Percentiles rank a stretch among this genome's conserved stretches.
These are phyloP conservation scores for Achaetomiella virescens DNA, from an alignment of 495 filamentous ascomycete species.

Conservation along the genomic window DNA sequence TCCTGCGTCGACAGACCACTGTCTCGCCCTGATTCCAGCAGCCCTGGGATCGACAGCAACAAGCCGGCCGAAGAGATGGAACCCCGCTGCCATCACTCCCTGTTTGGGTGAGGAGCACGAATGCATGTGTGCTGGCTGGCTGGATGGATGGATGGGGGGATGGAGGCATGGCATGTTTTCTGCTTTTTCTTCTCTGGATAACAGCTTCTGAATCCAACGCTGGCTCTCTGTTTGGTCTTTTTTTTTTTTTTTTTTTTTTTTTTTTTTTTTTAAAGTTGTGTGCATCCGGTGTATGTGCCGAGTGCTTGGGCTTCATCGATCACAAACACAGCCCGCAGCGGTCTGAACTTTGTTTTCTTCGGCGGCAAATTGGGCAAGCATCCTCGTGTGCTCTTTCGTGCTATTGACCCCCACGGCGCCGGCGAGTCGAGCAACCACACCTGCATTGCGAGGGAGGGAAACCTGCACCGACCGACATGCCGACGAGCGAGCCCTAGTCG, in stretches of 20 bases:
- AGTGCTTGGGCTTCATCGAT: too few relatives aligned
- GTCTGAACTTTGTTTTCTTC: too few relatives aligned
- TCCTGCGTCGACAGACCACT: constrained; percentile 14
- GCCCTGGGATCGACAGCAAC: constrained; percentile 17
- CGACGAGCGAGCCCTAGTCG: not conserved
- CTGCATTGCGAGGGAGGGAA: not conserved
- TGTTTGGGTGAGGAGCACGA: too few relatives aligned
- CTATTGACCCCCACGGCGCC: too few relatives aligned
- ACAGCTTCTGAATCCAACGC: too few relatives aligned
- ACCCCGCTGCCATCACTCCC: not conserved
- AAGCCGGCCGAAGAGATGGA: constrained; percentile 1
- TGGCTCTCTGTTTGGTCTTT: not conserved
- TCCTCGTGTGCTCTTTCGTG: too few relatives aligned
- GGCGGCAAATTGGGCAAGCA: too few relatives aligned
- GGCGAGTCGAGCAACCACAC: not conserved
- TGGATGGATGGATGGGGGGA: too few relatives aligned
- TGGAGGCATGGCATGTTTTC: too few relatives aligned
- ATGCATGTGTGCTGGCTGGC: too few relatives aligned
- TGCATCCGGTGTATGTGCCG: not conserved
- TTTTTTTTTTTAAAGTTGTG: not conserved
- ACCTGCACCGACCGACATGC: not conserved
- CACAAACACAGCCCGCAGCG: too few relatives aligned
- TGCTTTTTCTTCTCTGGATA: too few relatives aligned
- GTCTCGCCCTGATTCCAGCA: constrained; percentile 17
- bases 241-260: not conserved